Base-by-base conservation (phyloP, 768 basidiomycete species). In the Suillus cothurnatus region DNA sequence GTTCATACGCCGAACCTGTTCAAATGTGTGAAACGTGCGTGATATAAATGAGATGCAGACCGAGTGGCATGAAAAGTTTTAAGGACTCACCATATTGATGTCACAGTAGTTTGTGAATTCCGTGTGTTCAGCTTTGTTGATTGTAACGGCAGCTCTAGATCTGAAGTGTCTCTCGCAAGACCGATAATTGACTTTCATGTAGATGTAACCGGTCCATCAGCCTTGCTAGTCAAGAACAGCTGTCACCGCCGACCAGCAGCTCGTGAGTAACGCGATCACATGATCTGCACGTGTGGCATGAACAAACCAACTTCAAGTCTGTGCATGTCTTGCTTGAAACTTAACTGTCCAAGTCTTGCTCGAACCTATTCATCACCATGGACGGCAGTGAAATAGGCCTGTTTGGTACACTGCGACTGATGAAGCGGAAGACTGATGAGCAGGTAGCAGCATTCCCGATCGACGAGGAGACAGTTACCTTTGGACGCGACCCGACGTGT, bases 371-470 rank as follows among this genome's bases (percentile, higher is more conserved):
- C 47, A 23, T 26, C 36, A 28, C 6, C 36, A 76, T 79, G 84
- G 83, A 85, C 64, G 66, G 74, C 2, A 82, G 77, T 67, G 85
- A 86, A 67, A 79, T 89, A n/a, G 90, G 90, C 11, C 81, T 82
- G 60, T 88, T 83, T 71, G 90, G 90, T 6, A 88, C 88, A 0
- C 77, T 92, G 4, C 84, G 85, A 58, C 79, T 91, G 61, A 79
- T 91, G 74, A 90, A 88, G 69, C 78, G 80, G 15, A 81, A 84
- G 26, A 74, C 79, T 1, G 75, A 81, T 61, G 74, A 76, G 0
- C 77, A 85, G 11, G 77, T 91, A 31, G 88, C 91, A 1, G 81
- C 88, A 1, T 93, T 89, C 66, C 91, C 91, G 5, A 86, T 93
- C 69, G 91, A 93, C 77, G 81, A 86, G 5, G 82, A 86, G 26